A percentile compares a stretch with the other conserved stretches of the same genome.
These are phyloP conservation scores for Auriscalpium microsporum DNA, from an alignment of 768 basidiomycete genomes.

Conservation along the genomic window DNA sequence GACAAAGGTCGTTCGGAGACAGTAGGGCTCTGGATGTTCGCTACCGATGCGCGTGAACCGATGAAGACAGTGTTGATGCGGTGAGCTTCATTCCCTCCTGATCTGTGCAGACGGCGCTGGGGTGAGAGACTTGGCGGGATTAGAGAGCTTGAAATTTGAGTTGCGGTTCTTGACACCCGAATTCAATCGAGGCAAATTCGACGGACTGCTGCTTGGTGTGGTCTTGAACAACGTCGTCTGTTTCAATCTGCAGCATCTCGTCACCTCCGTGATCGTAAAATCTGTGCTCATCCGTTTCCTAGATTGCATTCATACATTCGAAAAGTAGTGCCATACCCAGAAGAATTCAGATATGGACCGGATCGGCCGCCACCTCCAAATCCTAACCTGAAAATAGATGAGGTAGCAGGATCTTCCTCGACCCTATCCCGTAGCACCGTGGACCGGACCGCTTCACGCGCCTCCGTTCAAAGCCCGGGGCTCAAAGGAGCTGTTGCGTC, in stretches of 20 bases:
- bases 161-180: too few species aligned
- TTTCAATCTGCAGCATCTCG: too few species aligned
- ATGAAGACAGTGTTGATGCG: slow-evolving; percentile 64
- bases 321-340: slow-evolving; percentile 60
- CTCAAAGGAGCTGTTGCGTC: background rate
- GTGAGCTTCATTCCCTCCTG: slow-evolving; percentile 27
- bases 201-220: too few species aligned
- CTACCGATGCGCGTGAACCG: slow-evolving; percentile 60
- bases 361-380: slow-evolving; percentile 57
- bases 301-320: slow-evolving; percentile 64
- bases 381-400: slow-evolving; percentile 21
- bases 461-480: background rate
- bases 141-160: too few species aligned
- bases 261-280: too few species aligned
- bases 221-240: too few species aligned
- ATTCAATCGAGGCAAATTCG: too few species aligned
- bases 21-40: slow-evolving; percentile 71
- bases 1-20: slow-evolving; percentile 51
- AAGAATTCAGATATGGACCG: slow-evolving; percentile 62
- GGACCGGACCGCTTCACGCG: background rate
- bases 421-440: background rate
- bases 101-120: too few species aligned
- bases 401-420: background rate
- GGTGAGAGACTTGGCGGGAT: too few species aligned
- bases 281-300: slow-evolving; percentile 13